Evolutionary conservation across 2,329 filamentous ascomycete species (phyloP), one percentile per base, ranked within the genome.

Genomic region (Orbilia quercus): DNA sequence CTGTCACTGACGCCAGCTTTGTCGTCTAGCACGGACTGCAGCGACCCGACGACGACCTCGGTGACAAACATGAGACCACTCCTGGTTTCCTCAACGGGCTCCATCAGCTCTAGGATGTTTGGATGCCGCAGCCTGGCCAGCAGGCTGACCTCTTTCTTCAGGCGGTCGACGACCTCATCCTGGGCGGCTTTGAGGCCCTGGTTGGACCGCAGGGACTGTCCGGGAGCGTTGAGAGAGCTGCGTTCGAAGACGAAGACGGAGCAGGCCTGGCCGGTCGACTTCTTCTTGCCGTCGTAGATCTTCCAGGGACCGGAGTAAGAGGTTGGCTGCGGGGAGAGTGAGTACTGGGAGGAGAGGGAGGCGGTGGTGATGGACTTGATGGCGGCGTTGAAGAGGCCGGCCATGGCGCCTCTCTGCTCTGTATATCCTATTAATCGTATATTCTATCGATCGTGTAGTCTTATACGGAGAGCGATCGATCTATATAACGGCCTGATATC

Each of bases 211-310:
- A 54, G 82, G 5, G 87, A 86, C 51, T 84, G 85, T 14, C 86
- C 85, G 70, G 89, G 85, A 7, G 87, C 83, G 67, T 97, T 93
- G 62, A 99, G 83, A 0, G 88, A 87, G 82, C 96, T 96, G 80
- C 88, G 89, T 76, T 99, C 95, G 80, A 98, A 97, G 76, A 98
- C 89, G 79, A 98, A 99, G 76, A 98, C 89, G 14, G 93, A 97
- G 63, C 90, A 95, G 6, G 89, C 81, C 80, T 95, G 96, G 76
- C 91, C 91, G 0, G 92, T 96, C 28, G 90, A 92, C 82, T 97
- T 98, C 83, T 96, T 96, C 84, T 96, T 98, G 70, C 91, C 93
- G 82, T 97, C 93, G 85, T 94, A 94, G 79, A 99, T 95, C 83
- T 92, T 96, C 95, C 95, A 99, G 69, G 93, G 91, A 16, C 95